Evolutionary conservation across 2,329 filamentous ascomycete species (phyloP), one percentile per base, ranked within the genome.

Genomic region (Corniculantispora saksenae): DNA sequence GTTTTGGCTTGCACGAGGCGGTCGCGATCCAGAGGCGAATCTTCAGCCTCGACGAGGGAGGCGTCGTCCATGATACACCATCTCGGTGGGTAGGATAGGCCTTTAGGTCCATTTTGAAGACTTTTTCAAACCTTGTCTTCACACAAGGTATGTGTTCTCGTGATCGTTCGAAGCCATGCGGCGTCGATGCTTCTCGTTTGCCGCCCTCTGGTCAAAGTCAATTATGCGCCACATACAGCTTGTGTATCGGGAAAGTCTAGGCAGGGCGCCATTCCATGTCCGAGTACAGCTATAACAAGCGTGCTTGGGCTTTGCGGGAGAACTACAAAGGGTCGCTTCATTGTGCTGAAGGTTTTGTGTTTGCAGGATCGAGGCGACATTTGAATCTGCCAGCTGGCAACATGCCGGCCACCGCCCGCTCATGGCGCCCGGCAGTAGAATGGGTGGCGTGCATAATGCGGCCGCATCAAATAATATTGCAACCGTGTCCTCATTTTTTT

Each of bases 21-120:
- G 45, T 61, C 21, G 27, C 57, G 29, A 61, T 50, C 45, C 45
- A 61, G 57, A 61, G 38, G 57, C 57, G 57, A 61, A 29, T 7
- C 12, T 13, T 15, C 21, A 21, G 21, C 47, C 6, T n/a, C 48
- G 23, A 17, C 8, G 58, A 61, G 29, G 58, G 47, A 43, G 58
- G 27, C 23, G 15, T 32, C 21, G 21, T 25, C 58, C 45, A 61
- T 32, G 38, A 43, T 15, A 13, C 38, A 19, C 10, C 9, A 43
- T 13, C 38, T 43, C 17, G 5, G 9, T 7, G 3, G 38, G 12
- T 13, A 43, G 5, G 38, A 10, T 10, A 6, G 32, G 32, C n/a
- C 19, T 45, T 35, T 43, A 57, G 54, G 15, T 43, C 17, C 55
- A 47, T 47, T 7, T 47, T 47, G 3, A 1, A n/a, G 9, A 10